Conservation (phyloP, 495 filamentous ascomycete genomes). For the Penicillium cinerascens region DNA sequence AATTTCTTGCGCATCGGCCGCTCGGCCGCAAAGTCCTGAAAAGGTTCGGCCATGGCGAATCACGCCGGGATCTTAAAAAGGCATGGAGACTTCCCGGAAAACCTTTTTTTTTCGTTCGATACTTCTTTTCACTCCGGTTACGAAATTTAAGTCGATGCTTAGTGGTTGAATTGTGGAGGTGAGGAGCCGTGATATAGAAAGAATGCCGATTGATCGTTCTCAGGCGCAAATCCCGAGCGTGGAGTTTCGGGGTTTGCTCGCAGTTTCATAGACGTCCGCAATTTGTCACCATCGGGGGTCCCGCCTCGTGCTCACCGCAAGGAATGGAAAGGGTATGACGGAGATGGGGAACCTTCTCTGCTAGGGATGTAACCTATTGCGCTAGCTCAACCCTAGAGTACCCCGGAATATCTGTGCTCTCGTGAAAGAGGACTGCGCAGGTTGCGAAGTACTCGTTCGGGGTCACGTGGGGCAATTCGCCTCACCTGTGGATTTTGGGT, state of each 20-base stretch:
- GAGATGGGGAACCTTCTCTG: conserved; percentile 1
- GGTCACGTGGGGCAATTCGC: not conserved
- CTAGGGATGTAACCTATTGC: not conserved
- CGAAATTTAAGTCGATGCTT: not conserved
- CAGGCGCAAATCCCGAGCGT: conserved; percentile 29
- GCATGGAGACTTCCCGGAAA: conserved; percentile 15
- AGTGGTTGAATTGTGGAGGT: not conserved
- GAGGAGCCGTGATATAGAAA: conserved; percentile 26
- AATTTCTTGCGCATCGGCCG: conserved; percentile 44
- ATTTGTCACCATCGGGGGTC: conserved; percentile 13
- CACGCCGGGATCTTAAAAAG: conserved; percentile 10
- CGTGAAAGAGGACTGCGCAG: no score
- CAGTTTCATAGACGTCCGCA: conserved; percentile 6
- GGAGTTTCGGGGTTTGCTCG: conserved; percentile 32
- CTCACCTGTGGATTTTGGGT: no score
- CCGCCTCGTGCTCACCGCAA: not conserved
- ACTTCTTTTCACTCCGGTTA: not conserved
- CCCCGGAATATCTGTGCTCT: not conserved
- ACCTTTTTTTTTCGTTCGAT: conserved; percentile 5
- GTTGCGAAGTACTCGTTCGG: no score
- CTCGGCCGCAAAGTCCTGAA: conserved; percentile 16
- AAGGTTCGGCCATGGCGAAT: conserved; percentile 30
- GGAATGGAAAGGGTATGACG: conserved; percentile 3
- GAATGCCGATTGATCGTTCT: conserved; percentile 24
- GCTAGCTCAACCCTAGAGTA: not conserved